These are phyloP conservation scores for Malassezia vespertilionis DNA, from an alignment of 1,284 basidiomycete species.

Conservation along the genomic window DNA sequence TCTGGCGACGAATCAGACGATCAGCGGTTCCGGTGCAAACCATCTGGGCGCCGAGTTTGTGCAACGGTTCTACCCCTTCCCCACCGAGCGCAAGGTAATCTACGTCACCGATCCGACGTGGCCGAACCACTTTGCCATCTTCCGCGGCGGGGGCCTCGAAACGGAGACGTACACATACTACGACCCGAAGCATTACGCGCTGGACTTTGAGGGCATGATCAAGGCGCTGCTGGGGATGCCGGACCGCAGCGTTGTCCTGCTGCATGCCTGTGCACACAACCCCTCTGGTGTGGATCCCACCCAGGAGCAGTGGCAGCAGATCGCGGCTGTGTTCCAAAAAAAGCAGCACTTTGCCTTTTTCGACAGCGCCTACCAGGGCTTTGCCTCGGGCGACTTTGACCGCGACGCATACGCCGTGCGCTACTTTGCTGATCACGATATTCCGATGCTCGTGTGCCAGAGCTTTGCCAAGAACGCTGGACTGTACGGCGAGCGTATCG, in stretches of 20 bases:
- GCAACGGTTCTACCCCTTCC: slow-evolving; percentile 62
- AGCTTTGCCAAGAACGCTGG: slow-evolving; percentile 95
- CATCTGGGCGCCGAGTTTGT: slow-evolving; percentile 83
- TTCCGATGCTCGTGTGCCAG: slow-evolving; percentile 81
- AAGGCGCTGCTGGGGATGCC: slow-evolving; percentile 55
- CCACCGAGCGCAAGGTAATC: slow-evolving; percentile 51
- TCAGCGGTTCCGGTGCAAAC: slow-evolving; percentile 90
- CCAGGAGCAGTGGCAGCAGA: slow-evolving; percentile 69
- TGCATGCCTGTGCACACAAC: slow-evolving; percentile 90
- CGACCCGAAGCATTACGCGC: slow-evolving; percentile 73
- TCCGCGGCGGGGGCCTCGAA: slow-evolving; percentile 69
- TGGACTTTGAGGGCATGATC: slow-evolving; percentile 70
- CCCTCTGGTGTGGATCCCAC: slow-evolving; percentile 90
- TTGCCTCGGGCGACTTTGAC: slow-evolving; percentile 71
- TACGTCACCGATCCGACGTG: slow-evolving; percentile 85
- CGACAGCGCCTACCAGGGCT: slow-evolving; percentile 90
- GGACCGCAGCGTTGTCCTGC: slow-evolving; percentile 67
- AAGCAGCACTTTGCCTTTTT: slow-evolving; percentile 83
- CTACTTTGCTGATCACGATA: slow-evolving; percentile 62
- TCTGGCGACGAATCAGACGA: slow-evolving; percentile 53
- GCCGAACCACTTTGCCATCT: slow-evolving; percentile 86
- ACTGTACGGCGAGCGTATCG: slow-evolving; percentile 70
- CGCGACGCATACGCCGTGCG: slow-evolving; percentile 89
- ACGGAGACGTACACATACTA: slow-evolving; percentile 78
- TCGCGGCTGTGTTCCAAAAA: slow-evolving; percentile 63